Evolutionary conservation across 352 stramenopile genomes (phyloP).

Genomic region (Globisporangium orthogonon): DNA sequence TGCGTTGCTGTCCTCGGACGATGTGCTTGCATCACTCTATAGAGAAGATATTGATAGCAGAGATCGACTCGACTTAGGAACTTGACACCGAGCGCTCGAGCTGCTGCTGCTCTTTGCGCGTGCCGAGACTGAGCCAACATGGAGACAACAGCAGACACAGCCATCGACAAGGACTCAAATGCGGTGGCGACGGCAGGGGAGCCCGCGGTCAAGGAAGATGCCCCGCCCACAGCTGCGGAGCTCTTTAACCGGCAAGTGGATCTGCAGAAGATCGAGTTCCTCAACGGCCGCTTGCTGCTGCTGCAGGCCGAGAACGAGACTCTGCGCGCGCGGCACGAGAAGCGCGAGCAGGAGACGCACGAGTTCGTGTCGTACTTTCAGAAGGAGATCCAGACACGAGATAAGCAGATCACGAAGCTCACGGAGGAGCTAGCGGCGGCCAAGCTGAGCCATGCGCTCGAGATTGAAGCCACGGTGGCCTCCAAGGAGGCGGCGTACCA

Average conservation of each 20-base stretch:
- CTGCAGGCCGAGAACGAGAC: constrained; percentile 77
- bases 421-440: constrained; percentile 72
- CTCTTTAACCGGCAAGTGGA: constrained; percentile 71
- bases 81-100: too few species aligned
- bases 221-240: constrained; percentile 26
- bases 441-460: constrained; percentile 54
- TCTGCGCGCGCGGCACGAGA: constrained; percentile 70
- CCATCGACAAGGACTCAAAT: neutral
- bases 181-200: neutral
- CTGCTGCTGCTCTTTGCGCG: neutral
- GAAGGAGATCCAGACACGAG: constrained; percentile 84
- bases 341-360: constrained; percentile 90
- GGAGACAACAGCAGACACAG: constrained; percentile 3
- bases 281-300: constrained; percentile 52
- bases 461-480: constrained; percentile 43
- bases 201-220: neutral
- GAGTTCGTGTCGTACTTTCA: constrained; percentile 95
- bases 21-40: too few species aligned
- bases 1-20: neutral
- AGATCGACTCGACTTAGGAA: too few species aligned
- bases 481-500: constrained; percentile 39
- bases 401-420: constrained; percentile 70
- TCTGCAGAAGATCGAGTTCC: constrained; percentile 46
- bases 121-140: neutral
- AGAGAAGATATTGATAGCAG: too few species aligned